Percentiles rank a stretch among this genome's conserved stretches.
Evolutionary conservation across 768 basidiomycete species (phyloP).

Genomic region (Leccinellum albellum): DNA sequence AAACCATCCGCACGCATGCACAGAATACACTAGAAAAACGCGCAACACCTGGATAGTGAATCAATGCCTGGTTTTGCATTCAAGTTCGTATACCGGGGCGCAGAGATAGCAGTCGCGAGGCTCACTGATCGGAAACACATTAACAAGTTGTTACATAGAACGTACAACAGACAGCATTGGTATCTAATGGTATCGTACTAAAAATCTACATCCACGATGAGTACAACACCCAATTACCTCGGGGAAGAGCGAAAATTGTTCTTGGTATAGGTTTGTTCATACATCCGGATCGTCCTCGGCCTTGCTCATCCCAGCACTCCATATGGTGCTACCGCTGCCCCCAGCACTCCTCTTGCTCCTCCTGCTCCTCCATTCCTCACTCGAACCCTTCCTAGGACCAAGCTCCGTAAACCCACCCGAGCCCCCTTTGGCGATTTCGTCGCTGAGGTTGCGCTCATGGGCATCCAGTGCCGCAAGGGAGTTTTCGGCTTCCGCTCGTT

Average conservation of each 20-base stretch:
- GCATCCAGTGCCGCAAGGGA: constrained; percentile 76
- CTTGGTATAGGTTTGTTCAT: constrained; percentile 12
- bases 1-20: constrained; percentile 75
- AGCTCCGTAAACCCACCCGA: constrained; percentile 80
- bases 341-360: constrained; percentile 48
- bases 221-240: constrained; percentile 10
- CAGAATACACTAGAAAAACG: constrained; percentile 71
- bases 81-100: not conserved
- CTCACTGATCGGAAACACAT: constrained; percentile 7
- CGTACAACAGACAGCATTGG: constrained; percentile 15
- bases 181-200: constrained; percentile 23
- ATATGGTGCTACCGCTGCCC: constrained; percentile 77
- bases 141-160: constrained; percentile 21
- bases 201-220: constrained; percentile 15
- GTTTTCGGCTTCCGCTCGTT: constrained; percentile 75
- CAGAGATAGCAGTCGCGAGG: not conserved
- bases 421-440: constrained; percentile 72
- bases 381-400: constrained; percentile 38
- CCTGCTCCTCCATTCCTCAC: constrained; percentile 55
- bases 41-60: constrained; percentile 10
- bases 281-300: constrained; percentile 45
- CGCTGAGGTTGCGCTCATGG: constrained; percentile 67
- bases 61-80: not conserved
- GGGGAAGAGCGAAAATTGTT: not conserved
- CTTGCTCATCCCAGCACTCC: constrained; percentile 81